Percentiles rank a stretch among this genome's conserved stretches.
Conservation (phyloP, 2,329 filamentous ascomycete genomes). For the Hymenoscyphus occultus region DNA sequence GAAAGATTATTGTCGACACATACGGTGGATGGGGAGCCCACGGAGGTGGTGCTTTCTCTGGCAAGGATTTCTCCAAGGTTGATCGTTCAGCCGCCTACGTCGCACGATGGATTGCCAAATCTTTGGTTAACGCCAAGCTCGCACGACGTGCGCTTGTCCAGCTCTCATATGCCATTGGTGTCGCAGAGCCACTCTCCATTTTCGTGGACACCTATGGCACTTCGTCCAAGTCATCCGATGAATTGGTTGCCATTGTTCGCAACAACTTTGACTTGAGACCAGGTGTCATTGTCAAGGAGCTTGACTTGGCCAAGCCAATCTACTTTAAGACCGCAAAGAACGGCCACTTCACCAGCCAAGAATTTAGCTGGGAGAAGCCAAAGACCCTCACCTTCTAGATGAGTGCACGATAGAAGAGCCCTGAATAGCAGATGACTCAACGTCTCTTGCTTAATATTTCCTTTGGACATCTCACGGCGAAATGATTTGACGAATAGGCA, state of each 20-base stretch:
- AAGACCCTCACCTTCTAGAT: conserved; percentile 88
- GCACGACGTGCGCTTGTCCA: conserved; percentile 92
- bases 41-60: conserved; percentile 99
- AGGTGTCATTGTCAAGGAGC: conserved; percentile 97
- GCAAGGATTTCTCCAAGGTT: conserved; percentile 99
- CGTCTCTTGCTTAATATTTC: conserved; percentile 33
- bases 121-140: conserved; percentile 82
- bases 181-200: conserved; percentile 95
- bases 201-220: conserved; percentile 98
- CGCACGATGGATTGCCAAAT: conserved; percentile 98
- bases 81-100: conserved; percentile 98
- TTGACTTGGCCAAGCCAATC: conserved; percentile 92
- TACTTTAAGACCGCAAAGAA: conserved; percentile 99
- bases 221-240: conserved; percentile 80
- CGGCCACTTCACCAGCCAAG: conserved; percentile 99
- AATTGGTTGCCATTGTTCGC: conserved; percentile 92
- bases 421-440: conserved; percentile 35
- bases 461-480: conserved; percentile 34
- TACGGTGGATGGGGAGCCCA: conserved; percentile 99
- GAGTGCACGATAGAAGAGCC: conserved; percentile 19
- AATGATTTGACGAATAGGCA: conserved; percentile 35
- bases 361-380: conserved; percentile 97
- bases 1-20: conserved; percentile 98
- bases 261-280: conserved; percentile 97
- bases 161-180: conserved; percentile 98